phyloP scores from a whole-genome alignment of 768 basidiomycete species.

The Amanita jacksonii region DNA sequence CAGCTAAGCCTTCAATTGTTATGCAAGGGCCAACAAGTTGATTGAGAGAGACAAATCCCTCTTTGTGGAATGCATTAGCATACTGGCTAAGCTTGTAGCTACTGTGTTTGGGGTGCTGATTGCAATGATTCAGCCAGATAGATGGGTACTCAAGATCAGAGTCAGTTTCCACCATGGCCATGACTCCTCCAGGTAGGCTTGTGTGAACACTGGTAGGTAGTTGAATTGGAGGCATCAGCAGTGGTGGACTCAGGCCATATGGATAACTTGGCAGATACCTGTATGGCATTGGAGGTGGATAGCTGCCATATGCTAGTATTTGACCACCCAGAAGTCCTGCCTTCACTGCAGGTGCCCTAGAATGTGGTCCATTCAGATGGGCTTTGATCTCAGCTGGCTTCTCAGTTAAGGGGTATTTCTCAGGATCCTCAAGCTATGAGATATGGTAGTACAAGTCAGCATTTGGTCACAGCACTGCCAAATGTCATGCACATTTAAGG shows the following conservation, averaged over 20 bases:
- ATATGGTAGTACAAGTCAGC: not conserved
- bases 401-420: slow-evolving; percentile 2
- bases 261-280: slow-evolving; percentile 1
- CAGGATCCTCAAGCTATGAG: slow-evolving; percentile 5
- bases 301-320: slow-evolving; percentile 2
- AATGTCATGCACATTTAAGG: slow-evolving; percentile 7
- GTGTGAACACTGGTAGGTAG: not conserved
- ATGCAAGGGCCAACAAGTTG: slow-evolving; percentile 3
- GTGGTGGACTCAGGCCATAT: not conserved
- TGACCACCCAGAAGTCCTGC: not conserved
- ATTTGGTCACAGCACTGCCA: too few relatives aligned
- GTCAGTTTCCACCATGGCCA: not conserved
- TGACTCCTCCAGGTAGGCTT: not conserved
- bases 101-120: slow-evolving; percentile 1
- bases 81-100: slow-evolving; percentile 1
- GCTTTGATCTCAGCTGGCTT: slow-evolving; percentile 3
- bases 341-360: not conserved
- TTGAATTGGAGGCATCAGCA: not conserved
- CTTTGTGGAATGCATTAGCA: slow-evolving; percentile 1
- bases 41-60: slow-evolving; percentile 5
- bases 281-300: slow-evolving; percentile 1
- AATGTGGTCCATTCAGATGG: slow-evolving; percentile 3
- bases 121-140: slow-evolving; percentile 6
- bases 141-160: not conserved
- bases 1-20: not conserved